Base-by-base conservation (phyloP, 2,329 filamentous ascomycete genomes). In the Cordyceps fumosorosea region DNA sequence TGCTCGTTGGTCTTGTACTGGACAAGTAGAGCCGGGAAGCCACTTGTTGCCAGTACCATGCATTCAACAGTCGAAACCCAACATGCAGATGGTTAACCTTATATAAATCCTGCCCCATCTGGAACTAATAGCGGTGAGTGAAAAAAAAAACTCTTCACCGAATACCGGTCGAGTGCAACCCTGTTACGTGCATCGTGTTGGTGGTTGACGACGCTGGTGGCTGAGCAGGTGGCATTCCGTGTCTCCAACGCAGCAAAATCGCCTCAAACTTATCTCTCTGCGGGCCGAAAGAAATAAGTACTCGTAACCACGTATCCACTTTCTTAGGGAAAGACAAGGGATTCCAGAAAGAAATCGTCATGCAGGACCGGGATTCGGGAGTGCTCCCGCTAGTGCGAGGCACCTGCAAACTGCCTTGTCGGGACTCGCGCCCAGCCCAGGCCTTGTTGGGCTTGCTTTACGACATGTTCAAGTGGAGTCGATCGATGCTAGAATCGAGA, bases 291-390 rank as follows among this genome's bases (percentile, higher is more conserved):
- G 3, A 2, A 34, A 16, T 32, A 22, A 26, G 44, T 20, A 62
- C 24, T 56, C 59, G 59, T 56, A 29, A 56, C 44, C 58, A 40
- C 1, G 24, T 42, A 34, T 22, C 59, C 59, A 50, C 42, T n/a
- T 51, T 32, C 29, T 56, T 4, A 20, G 7, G 8, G 18, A 12
- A 24, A 37, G 29, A 32, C 0, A 37, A 44, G 32, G 52, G 52
- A 44, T 62, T 62, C 52, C 6, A 44, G 51, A 55, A 56, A 29
- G 29, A 51, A 56, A 42, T 56, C 45, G 44, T 37, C 32, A n/a
- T 56, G 59, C 24, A 50, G 29, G 34, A 51, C 32, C 59, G 59
- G 59, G 52, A 56, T 62, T 62, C 59, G 59, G 59, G 22, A 56
- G 45, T 22, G n/a, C 37, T 44, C 20, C 59, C 59, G 59, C 7